Evolutionary conservation across 176 grass and related monocot species (phyloP).

Genomic region (Avena atlantica): DNA sequence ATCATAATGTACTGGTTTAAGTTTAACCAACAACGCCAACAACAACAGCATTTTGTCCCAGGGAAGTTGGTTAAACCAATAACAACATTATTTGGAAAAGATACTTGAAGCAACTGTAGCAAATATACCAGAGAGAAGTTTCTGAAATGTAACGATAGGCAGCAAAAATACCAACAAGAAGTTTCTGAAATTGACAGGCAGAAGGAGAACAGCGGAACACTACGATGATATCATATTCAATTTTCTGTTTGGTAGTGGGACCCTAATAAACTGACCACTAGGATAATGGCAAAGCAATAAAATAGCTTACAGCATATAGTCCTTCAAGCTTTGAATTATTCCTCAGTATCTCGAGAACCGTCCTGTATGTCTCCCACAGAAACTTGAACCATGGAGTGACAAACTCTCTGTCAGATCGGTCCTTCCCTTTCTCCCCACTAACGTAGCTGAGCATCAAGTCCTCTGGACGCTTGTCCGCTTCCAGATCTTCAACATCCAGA

Average conservation of each 20-base stretch:
- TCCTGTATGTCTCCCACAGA: slow-evolving; percentile 96
- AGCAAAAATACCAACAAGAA: too few species aligned
- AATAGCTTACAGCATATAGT: slow-evolving; percentile 82
- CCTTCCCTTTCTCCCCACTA: slow-evolving; percentile 95
- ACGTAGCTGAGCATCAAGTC: slow-evolving; percentile 98
- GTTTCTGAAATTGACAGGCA: slow-evolving; percentile 1
- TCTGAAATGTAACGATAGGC: background rate
- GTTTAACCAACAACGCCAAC: background rate
- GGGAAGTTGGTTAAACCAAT: background rate
- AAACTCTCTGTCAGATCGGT: slow-evolving; percentile 86
- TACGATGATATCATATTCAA: background rate
- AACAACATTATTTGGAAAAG: background rate
- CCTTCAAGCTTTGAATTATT: slow-evolving; percentile 99
- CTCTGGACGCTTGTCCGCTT: slow-evolving; percentile 94
- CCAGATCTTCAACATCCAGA: slow-evolving; percentile 91
- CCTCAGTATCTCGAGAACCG: slow-evolving; percentile 86
- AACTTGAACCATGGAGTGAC: slow-evolving; percentile 99
- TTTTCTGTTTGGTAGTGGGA: background rate
- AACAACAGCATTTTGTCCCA: background rate
- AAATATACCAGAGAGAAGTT: background rate
- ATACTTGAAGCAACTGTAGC: background rate
- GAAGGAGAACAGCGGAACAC: background rate
- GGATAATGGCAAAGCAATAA: background rate
- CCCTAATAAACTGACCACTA: background rate
- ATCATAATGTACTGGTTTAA: background rate